Evolutionary conservation across 257 asterid genomes (phyloP).

Genomic region (Striga asiatica): DNA sequence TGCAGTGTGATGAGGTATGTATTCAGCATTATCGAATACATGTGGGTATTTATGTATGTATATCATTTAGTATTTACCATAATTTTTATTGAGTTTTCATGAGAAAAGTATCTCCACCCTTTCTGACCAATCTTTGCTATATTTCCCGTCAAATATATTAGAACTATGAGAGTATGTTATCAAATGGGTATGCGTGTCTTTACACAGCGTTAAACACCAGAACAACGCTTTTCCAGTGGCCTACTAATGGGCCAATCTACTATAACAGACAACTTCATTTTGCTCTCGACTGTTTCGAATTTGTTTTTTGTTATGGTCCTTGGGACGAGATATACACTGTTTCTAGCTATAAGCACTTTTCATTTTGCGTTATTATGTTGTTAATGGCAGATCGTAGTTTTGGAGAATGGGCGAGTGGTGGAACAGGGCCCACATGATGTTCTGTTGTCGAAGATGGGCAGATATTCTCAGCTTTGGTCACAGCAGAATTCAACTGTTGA

Average conservation of each 20-base stretch:
- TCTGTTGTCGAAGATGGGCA: slow-evolving; percentile 24
- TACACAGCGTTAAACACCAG: no score
- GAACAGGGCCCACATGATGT: slow-evolving; percentile 18
- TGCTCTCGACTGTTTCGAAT: neutral
- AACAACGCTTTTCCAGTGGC: no score
- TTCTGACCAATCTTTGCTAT: no score
- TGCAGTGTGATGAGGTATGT: slow-evolving; percentile 96
- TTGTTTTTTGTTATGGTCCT: neutral
- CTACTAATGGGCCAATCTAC: no score
- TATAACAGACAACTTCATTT: no score
- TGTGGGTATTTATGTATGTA: neutral
- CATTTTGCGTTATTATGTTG: neutral
- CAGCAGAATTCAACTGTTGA: slow-evolving; percentile 82
- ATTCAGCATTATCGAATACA: neutral
- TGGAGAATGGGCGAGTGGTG: neutral
- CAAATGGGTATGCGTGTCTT: no score
- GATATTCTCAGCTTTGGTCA: slow-evolving; percentile 93
- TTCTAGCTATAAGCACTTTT: neutral
- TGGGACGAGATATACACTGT: neutral
- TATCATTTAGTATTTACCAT: neutral
- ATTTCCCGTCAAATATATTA: no score
- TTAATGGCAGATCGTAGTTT: neutral
- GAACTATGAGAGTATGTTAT: no score
- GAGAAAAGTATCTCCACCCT: no score
- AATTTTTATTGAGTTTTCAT: no score